Conservation (phyloP, 176 grass and related monocot genomes). For the Zoysia japonica region DNA sequence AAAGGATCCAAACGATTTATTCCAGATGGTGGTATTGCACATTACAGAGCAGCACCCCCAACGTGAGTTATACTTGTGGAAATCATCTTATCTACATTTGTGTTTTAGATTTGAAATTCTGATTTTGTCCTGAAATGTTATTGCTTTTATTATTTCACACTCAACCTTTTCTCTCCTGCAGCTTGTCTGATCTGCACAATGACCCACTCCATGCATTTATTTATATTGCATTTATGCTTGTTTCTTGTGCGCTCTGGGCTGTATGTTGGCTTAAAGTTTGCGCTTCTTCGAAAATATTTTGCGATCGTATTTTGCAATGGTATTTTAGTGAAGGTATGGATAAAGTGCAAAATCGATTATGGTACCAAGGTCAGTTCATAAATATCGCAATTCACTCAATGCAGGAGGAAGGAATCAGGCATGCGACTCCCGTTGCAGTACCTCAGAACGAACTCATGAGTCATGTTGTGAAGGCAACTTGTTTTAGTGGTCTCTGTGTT, state of each 20-base stretch:
- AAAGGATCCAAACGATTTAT: slow-evolving; percentile 19
- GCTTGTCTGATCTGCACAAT: slow-evolving; percentile 25
- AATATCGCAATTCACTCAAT: not conserved
- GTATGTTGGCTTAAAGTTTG: slow-evolving; percentile 11
- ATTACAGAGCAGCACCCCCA: slow-evolving; percentile 20
- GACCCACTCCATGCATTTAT: slow-evolving; percentile 2
- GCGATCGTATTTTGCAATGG: not conserved
- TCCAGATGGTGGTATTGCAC: slow-evolving; percentile 19
- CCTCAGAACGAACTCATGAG: not conserved
- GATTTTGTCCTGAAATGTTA: not conserved
- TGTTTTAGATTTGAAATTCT: not conserved
- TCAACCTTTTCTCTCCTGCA: slow-evolving; percentile 15
- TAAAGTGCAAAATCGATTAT: not conserved
- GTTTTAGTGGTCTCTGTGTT: slow-evolving; percentile 10
- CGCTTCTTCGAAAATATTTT: not conserved
- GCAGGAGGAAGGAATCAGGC: not conserved
- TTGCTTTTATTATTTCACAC: not conserved
- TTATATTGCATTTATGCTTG: slow-evolving; percentile 9
- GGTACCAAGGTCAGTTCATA: not conserved
- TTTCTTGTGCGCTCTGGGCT: not conserved
- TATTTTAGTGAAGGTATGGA: not conserved
- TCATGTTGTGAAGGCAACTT: not conserved
- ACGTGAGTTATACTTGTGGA: slow-evolving; percentile 9
- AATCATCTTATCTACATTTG: not conserved
- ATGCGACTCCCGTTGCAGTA: not conserved